These are phyloP conservation scores for Candida nemodendra DNA, from an alignment of 805 yeast species.

Conservation along the genomic window DNA sequence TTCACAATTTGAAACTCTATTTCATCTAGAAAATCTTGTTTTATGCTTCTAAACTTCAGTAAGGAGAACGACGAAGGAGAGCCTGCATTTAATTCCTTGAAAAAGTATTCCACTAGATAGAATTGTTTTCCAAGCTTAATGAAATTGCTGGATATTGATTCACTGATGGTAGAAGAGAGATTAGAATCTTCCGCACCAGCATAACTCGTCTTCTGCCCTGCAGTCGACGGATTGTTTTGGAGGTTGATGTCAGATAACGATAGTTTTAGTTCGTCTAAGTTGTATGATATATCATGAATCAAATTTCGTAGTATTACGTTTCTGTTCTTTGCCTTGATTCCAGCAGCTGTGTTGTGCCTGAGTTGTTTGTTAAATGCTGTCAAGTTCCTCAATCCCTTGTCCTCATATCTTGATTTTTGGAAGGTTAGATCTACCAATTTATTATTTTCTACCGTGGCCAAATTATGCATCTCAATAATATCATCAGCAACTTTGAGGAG, in stretches of 20 bases:
- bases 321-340: slow-evolving; percentile 17
- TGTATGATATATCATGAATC: slow-evolving; percentile 27
- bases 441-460: slow-evolving; percentile 26
- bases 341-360: slow-evolving; percentile 3
- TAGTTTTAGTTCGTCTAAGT: slow-evolving; percentile 16
- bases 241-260: slow-evolving; percentile 7
- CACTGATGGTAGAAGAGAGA: slow-evolving; percentile 10
- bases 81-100: slow-evolving; percentile 15
- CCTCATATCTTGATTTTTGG: slow-evolving; percentile 28
- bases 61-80: slow-evolving; percentile 9
- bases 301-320: slow-evolving; percentile 23
- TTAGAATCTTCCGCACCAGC: slow-evolving; percentile 5
- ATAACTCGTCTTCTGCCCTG: background rate
- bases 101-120: slow-evolving; percentile 24
- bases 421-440: slow-evolving; percentile 29
- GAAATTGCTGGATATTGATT: slow-evolving; percentile 17
- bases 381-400: slow-evolving; percentile 22
- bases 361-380: slow-evolving; percentile 17
- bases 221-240: slow-evolving; percentile 2
- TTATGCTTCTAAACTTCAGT: slow-evolving; percentile 20
- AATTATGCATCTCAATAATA: slow-evolving; percentile 33
- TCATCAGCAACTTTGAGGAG: slow-evolving; percentile 37
- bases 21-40: slow-evolving; percentile 16
- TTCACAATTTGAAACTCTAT: slow-evolving; percentile 20
- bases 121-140: slow-evolving; percentile 26